phyloP scores from a whole-genome alignment of 441 rosid genomes.

The Gossypium laxum region DNA sequence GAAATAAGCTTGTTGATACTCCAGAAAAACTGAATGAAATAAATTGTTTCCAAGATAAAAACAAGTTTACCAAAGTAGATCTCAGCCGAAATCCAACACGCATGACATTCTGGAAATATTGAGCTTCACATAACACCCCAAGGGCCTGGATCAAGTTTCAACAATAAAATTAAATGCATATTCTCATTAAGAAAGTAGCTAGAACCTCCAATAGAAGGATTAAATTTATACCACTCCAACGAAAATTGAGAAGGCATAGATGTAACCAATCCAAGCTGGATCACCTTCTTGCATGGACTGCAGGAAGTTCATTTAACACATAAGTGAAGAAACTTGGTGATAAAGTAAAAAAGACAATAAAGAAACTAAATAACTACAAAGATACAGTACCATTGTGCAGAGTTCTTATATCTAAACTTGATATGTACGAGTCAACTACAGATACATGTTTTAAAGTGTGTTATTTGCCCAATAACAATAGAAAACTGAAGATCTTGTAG shows the following conservation, averaged over 20 bases:
- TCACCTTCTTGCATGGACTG: constrained; percentile 98
- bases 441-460: not conserved
- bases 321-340: constrained; percentile 5
- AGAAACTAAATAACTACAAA: not conserved
- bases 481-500: not conserved
- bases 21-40: constrained; percentile 11
- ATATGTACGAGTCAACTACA: not conserved
- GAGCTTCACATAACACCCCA: constrained; percentile 90
- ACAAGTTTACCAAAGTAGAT: constrained; percentile 71
- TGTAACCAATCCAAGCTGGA: constrained; percentile 90
- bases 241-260: constrained; percentile 80
- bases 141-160: constrained; percentile 47
- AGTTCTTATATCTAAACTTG: not conserved
- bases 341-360: not conserved
- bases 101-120: constrained; percentile 93
- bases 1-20: constrained; percentile 7
- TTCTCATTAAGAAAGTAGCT: not conserved
- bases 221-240: constrained; percentile 78
- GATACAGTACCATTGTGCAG: not conserved
- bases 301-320: constrained; percentile 23
- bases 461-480: not conserved
- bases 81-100: constrained; percentile 90
- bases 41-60: constrained; percentile 13
- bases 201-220: constrained; percentile 4
- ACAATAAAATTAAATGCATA: constrained; percentile 17